Percentiles rank a stretch among this genome's conserved stretches.
These are phyloP conservation scores for Lichtheimia ramosa DNA, from an alignment of 371 early-diverging fungal species.

Conservation along the genomic window DNA sequence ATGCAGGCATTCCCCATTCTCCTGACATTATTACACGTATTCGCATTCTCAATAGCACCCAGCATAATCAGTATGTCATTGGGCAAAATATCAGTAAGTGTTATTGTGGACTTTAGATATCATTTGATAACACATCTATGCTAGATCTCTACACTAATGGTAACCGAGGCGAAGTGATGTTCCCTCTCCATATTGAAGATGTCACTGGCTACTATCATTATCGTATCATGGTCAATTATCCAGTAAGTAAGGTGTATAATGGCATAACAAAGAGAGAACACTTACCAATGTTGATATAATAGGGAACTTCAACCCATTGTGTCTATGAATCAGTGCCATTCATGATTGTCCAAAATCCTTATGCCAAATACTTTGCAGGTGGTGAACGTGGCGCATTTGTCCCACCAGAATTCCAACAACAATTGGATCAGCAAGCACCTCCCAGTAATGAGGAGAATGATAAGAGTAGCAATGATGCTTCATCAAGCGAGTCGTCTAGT, in stretches of 20 bases:
- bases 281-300: not conserved
- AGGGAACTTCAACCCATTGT: slow-evolving; percentile 26
- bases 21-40: slow-evolving; percentile 34
- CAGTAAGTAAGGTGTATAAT: not conserved
- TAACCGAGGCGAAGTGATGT: slow-evolving; percentile 17
- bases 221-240: slow-evolving; percentile 31
- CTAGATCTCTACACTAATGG: slow-evolving; percentile 20
- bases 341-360: slow-evolving; percentile 26
- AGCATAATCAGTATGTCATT: slow-evolving; percentile 25
- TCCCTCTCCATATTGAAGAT: slow-evolving; percentile 22
- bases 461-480: no score
- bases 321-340: slow-evolving; percentile 31
- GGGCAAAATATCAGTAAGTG: slow-evolving; percentile 34
- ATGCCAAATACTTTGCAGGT: slow-evolving; percentile 12
- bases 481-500: no score
- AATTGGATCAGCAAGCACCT: not conserved
- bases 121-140: not conserved
- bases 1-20: slow-evolving; percentile 12
- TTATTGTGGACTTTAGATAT: not conserved
- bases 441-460: not conserved
- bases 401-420: not conserved
- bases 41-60: slow-evolving; percentile 27
- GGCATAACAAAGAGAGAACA: no score
- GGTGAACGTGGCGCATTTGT: slow-evolving; percentile 11
- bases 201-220: slow-evolving; percentile 25